A percentile compares a stretch with the other conserved stretches of the same genome.
Conservation (phyloP, 331 rosid genomes). For the Quercus phellos region DNA sequence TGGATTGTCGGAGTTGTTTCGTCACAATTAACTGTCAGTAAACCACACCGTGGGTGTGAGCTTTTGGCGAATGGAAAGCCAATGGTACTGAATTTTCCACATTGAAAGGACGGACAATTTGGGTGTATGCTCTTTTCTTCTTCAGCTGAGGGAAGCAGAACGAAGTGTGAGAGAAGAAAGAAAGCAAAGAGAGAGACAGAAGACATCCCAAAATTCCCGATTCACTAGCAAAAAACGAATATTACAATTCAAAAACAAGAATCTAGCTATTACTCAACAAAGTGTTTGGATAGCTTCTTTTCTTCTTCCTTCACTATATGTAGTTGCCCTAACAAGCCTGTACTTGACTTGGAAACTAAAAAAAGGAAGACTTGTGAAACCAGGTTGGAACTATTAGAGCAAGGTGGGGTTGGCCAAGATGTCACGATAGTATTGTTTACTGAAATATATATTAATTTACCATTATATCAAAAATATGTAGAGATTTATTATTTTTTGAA, state of each 20-base stretch:
- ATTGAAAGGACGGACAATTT: conserved; percentile 21
- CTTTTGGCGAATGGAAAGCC: conserved; percentile 13
- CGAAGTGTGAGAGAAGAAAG: neutral
- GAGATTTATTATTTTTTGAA: rapidly evolving
- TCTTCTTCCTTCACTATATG: neutral
- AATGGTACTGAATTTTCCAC: conserved; percentile 6
- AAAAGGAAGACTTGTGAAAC: conserved; percentile 2
- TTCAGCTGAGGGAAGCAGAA: neutral
- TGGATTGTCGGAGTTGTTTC: neutral
- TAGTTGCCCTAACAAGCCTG: neutral
- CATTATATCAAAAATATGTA: too few species aligned
- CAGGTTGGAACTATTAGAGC: neutral
- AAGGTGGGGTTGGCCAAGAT: too few species aligned
- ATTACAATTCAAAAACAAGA: neutral
- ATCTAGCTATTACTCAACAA: neutral
- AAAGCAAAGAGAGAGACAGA: neutral
- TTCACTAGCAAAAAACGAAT: neutral
- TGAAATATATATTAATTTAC: too few species aligned
- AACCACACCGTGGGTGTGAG: conserved; percentile 4
- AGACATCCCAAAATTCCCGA: conserved; percentile 9
- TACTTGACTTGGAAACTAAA: conserved; percentile 8
- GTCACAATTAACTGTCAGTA: conserved; percentile 14
- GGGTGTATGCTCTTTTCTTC: neutral
- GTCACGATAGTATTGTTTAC: too few species aligned
- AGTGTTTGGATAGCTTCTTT: neutral